Evolutionary conservation across 225 moss, liverwort and hornwort genomes (phyloP).

Genomic region (Polytrichum commune): DNA sequence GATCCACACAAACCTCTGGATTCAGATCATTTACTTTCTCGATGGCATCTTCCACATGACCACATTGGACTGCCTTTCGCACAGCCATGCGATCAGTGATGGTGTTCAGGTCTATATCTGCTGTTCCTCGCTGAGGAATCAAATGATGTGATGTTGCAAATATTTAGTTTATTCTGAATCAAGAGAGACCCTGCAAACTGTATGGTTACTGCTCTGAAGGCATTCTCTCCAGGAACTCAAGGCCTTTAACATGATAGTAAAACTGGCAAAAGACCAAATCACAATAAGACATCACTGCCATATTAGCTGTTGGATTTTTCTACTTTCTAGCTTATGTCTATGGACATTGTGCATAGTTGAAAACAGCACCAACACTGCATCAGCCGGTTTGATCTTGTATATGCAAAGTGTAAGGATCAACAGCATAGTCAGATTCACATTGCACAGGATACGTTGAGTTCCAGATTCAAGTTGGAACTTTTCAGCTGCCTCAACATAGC

Average conservation of each 20-base stretch:
- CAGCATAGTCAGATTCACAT: not conserved
- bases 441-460: constrained; percentile 88
- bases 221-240: too few relatives aligned
- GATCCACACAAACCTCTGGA: constrained; percentile 57
- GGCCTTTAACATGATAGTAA: too few relatives aligned
- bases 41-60: constrained; percentile 94
- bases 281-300: too few relatives aligned
- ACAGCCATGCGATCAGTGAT: constrained; percentile 98
- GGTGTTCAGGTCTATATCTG: constrained; percentile 93
- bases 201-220: too few relatives aligned
- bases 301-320: too few relatives aligned
- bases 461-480: constrained; percentile 97
- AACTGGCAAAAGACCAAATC: too few relatives aligned
- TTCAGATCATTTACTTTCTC: constrained; percentile 97
- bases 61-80: constrained; percentile 91
- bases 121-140: constrained; percentile 73
- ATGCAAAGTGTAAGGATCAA: too few relatives aligned
- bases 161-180: too few relatives aligned
- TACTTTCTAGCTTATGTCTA: too few relatives aligned
- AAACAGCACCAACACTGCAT: too few relatives aligned
- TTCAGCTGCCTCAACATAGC: constrained; percentile 93
- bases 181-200: not conserved
- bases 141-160: not conserved
- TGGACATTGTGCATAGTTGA: too few relatives aligned
- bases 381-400: too few relatives aligned